Conservation (phyloP, 345 rosid genomes). For the Turritis glabra region DNA sequence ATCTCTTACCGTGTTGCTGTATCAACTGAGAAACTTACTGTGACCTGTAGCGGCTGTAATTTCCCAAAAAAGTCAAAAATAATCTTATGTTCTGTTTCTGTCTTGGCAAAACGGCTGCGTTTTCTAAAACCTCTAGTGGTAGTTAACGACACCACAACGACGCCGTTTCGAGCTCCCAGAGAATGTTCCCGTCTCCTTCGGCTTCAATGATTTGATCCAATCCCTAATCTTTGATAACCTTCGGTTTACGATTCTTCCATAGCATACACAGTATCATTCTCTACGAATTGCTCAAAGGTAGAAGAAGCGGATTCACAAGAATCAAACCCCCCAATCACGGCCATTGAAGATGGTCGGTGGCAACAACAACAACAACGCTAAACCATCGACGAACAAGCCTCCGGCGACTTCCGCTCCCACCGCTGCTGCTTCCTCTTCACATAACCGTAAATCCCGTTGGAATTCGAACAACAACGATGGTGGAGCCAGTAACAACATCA, state of each 20-base stretch:
- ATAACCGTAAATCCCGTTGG: conserved; percentile 69
- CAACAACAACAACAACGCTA: conserved; percentile 38
- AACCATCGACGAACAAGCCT: conserved; percentile 45
- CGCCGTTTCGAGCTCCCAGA: neutral
- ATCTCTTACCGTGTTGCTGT: neutral
- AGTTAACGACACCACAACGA: neutral
- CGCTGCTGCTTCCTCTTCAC: conserved; percentile 33
- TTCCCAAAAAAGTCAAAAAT: neutral
- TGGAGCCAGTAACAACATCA: conserved; percentile 28
- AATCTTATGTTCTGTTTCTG: neutral
- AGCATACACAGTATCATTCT: neutral
- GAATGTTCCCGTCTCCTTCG: neutral
- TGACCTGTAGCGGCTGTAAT: neutral
- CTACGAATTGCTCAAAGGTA: neutral
- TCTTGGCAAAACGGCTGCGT: neutral
- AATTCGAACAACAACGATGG: conserved; percentile 40
- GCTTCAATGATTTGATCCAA: neutral
- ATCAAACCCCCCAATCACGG: neutral
- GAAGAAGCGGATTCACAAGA: neutral
- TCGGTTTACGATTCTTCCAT: neutral
- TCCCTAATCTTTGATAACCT: neutral
- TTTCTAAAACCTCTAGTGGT: too few species aligned
- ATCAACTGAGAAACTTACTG: conserved; percentile 4
- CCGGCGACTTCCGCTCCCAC: conserved; percentile 39
- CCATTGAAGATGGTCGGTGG: conserved; percentile 56